phyloP scores from a whole-genome alignment of 108 stramenopile genomes.

The Aurantiochytrium sp. region DNA sequence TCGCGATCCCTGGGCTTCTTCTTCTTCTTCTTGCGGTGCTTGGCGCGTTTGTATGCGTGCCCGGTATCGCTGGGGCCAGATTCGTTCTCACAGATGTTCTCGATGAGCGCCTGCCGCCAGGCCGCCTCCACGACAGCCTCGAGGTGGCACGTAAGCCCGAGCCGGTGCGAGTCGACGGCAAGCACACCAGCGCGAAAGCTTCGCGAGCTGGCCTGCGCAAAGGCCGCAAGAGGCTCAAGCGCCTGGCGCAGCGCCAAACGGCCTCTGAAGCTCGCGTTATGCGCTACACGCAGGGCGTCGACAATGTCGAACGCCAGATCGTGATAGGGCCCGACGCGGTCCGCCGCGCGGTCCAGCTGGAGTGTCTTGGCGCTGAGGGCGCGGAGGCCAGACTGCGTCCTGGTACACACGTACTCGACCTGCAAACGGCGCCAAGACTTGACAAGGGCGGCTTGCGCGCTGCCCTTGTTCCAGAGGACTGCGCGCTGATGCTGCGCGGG shows the following conservation, averaged over 20 bases:
- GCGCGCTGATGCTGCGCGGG: not conserved
- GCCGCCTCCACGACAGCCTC: too few species aligned
- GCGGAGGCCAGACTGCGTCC: not conserved
- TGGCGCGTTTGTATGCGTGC: too few species aligned
- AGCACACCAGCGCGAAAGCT: too few species aligned
- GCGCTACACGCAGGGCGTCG: not conserved
- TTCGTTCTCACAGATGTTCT: too few species aligned
- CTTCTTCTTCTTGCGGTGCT: too few species aligned
- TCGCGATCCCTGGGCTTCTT: too few species aligned
- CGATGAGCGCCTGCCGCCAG: too few species aligned
- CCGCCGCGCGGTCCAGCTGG: too few species aligned
- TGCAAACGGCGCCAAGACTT: not conserved
- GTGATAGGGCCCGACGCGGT: not conserved
- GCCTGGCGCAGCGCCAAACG: not conserved
- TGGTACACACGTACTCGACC: not conserved
- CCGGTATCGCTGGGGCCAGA: too few species aligned
- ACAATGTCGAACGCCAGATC: not conserved
- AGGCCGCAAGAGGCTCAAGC: not conserved
- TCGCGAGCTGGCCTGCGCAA: not conserved
- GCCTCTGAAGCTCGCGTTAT: not conserved
- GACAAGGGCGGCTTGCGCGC: not conserved
- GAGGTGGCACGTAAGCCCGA: too few species aligned
- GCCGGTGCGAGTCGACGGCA: too few species aligned
- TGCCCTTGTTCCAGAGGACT: not conserved
- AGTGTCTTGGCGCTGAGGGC: not conserved